Evolutionary conservation across 768 basidiomycete genomes (phyloP), one percentile per base, ranked within the genome.

Genomic region (Suillus subalutaceus): DNA sequence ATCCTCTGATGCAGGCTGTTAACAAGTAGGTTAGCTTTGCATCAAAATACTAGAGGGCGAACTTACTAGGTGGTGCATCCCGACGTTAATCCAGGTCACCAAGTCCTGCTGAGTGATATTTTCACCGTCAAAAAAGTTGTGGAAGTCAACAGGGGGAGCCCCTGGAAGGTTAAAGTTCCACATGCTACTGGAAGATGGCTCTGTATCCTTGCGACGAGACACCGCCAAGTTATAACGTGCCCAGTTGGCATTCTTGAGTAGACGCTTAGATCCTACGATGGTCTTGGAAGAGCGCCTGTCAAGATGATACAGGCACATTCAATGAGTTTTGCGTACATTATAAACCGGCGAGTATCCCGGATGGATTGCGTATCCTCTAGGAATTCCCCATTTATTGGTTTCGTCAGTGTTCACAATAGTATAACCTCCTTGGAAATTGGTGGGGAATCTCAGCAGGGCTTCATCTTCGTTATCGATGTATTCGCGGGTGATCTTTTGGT

Each of bases 151-250:
- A 18, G 82, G 75, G 2, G 86, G 87, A 7, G 71, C 71, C 1
- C 85, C 88, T 3, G 88, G 88, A 10, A 90, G 74, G 71, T 90
- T 84, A 65, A 86, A 78, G 72, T 89, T 90, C 87, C 88, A 90
- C 76, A 83, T 83, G 53, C 79, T 80, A 66, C 84, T 86, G 16
- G 84, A 85, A 1, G 79, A 77, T 6, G 85, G 87, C 74, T 90
- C 89, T 0, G 81, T 83, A 23, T 90, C 89, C 74, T 90, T 88
- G 48, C 84, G 80, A 62, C 74, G 77, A n/a, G 86, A 84, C 15
- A 89, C 83, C 2, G 86, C 86, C 6, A 89, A 74, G 72, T 87
- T 86, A 71, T 89, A 86, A 48, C 86, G 82, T 2, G 88, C 88
- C 85, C 88, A 90, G 69, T 90, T 86, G 7, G 85, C 87, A 62